Base-by-base conservation (phyloP, 1,284 basidiomycete species). In the Puccinia horiana region DNA sequence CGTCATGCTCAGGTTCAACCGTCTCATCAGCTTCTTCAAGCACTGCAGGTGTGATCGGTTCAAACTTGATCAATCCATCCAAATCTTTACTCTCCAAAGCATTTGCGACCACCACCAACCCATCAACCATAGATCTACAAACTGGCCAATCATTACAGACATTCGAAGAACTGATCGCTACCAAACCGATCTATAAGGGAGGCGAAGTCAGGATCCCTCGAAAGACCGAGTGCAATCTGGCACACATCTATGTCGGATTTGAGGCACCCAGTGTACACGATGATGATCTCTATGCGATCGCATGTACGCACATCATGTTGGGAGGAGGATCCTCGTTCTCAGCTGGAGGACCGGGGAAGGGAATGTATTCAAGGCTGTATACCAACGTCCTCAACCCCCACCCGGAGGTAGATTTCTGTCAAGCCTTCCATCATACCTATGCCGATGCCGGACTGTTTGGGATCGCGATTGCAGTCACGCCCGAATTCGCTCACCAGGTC, bases 311-410 rank as follows among this genome's bases (percentile, higher is more conserved):
- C 29, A 75, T 81, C 70, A 81, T 81, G 70, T 56, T 81, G 23
- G 79, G 79, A 29, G 79, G 79, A 14, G 79, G 79, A 8, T 81
- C 79, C 40, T 81, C 79, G 23, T 81, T 81, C 29, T 81, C 79
- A 29, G 79, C 79, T 35, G 79, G 79, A 54, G 80, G 80, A 35
- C 80, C 80, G 42, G 80, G 80, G 3, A 82, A 82, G 44, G 80
- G 80, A n/a, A 82, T 82, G 80, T 82, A 82, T 52, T 82, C 80
- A 5, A 47, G 80, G 47, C 35, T 82, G 9, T 82, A 82, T 29
- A 75, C 80, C 35, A 54, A 65, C 56, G 80, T 82, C n/a, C 67
- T 82, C 42, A 82, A 82, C 65, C 80, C 72, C 8, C 72, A 82
- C 69, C 80, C 72, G 18, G 61, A 75, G 75, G 72, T 82, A 0